These are phyloP conservation scores for Rhytidiadelphus loreus DNA, from an alignment of 225 moss, liverwort and hornwort genomes.

Conservation along the genomic window DNA sequence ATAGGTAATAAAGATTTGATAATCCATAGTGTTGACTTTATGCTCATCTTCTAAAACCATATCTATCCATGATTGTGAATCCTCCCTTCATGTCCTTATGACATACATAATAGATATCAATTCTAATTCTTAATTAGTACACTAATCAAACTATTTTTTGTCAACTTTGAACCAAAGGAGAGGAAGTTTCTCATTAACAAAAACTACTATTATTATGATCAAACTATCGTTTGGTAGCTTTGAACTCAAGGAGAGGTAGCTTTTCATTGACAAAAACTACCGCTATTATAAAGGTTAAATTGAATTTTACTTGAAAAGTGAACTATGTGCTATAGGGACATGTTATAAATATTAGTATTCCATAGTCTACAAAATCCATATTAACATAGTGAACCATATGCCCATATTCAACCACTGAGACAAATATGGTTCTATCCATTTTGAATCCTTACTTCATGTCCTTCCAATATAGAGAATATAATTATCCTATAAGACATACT, in stretches of 20 bases:
- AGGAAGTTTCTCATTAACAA: fast-evolving
- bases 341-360: not conserved
- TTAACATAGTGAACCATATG: not conserved
- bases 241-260: no score
- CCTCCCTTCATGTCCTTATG: fast-evolving
- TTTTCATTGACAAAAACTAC: fast-evolving
- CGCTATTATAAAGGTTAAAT: fast-evolving
- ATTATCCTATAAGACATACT: fast-evolving
- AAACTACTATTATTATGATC: no score
- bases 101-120: not conserved
- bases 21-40: fast-evolving
- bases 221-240: no score
- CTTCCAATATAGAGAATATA: not conserved
- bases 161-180: fast-evolving
- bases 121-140: not conserved
- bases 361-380: fast-evolving
- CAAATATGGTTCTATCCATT: not conserved
- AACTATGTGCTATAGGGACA: not conserved
- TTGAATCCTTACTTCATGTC: not conserved
- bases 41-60: fast-evolving
- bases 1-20: not conserved
- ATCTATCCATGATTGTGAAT: not conserved
- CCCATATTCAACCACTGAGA: no score
- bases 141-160: fast-evolving
- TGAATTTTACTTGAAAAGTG: not conserved